phyloP scores from a whole-genome alignment of 441 rosid genomes.

The Raphanus hybrid region DNA sequence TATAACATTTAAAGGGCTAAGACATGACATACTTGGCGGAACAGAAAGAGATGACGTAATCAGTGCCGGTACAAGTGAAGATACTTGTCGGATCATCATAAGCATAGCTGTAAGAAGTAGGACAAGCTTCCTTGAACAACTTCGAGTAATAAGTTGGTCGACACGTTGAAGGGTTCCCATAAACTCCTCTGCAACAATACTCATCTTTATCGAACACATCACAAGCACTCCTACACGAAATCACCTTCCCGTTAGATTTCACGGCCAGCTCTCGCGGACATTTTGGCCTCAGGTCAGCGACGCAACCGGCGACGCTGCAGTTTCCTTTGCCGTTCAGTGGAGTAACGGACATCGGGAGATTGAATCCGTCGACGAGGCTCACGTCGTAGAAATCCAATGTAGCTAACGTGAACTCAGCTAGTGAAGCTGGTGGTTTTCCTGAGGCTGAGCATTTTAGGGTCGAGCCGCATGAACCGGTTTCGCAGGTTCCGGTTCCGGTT shows the following conservation, averaged over 20 bases:
- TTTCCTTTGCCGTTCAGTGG: slow-evolving; percentile 81
- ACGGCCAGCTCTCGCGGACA: slow-evolving; percentile 77
- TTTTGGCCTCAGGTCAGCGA: slow-evolving; percentile 54
- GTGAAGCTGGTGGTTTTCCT: slow-evolving; percentile 76
- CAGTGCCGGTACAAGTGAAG: slow-evolving; percentile 75
- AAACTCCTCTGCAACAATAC: slow-evolving; percentile 84
- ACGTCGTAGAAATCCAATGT: slow-evolving; percentile 70
- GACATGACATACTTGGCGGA: slow-evolving; percentile 51
- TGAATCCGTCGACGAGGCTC: slow-evolving; percentile 91
- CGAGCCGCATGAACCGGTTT: slow-evolving; percentile 79
- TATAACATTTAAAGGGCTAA: slow-evolving; percentile 2
- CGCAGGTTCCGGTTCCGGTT: slow-evolving; percentile 76
- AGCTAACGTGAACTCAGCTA: slow-evolving; percentile 86
- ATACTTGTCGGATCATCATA: slow-evolving; percentile 94
- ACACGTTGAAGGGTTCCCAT: slow-evolving; percentile 67
- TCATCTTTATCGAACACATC: slow-evolving; percentile 91
- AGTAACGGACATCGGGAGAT: slow-evolving; percentile 65
- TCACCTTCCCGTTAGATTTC: slow-evolving; percentile 65
- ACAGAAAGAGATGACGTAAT: slow-evolving; percentile 80
- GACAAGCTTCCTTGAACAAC: slow-evolving; percentile 85
- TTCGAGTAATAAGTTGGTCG: slow-evolving; percentile 85
- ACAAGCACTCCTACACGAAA: slow-evolving; percentile 90
- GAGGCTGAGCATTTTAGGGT: slow-evolving; percentile 64
- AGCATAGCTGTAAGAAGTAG: slow-evolving; percentile 90
- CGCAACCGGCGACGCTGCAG: slow-evolving; percentile 75